Percentiles rank a stretch among this genome's conserved stretches.
These are phyloP conservation scores for Dipsacomyces acuminosporus DNA, from an alignment of 371 early-diverging fungal genomes.

Conservation along the genomic window DNA sequence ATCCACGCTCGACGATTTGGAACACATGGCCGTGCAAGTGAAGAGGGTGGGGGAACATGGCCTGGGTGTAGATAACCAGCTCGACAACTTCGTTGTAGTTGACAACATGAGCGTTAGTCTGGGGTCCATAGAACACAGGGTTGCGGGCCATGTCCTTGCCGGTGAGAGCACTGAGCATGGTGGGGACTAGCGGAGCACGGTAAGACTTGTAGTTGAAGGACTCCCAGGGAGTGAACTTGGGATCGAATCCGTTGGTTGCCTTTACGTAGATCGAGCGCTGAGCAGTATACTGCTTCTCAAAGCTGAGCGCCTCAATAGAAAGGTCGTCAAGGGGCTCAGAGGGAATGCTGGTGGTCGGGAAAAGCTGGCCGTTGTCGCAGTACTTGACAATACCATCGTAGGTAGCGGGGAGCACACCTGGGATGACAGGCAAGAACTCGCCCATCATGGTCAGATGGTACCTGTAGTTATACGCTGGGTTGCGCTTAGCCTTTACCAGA, in stretches of 20 bases:
- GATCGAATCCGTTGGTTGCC: background rate
- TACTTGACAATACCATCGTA: background rate
- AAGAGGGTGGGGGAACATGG: conserved; percentile 61
- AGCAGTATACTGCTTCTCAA: background rate
- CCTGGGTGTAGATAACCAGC: conserved; percentile 59
- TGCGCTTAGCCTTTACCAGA: conserved; percentile 62
- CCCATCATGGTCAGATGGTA: conserved; percentile 52
- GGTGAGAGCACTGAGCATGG: conserved; percentile 57
- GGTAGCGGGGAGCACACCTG: conserved; percentile 56
- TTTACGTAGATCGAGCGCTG: background rate
- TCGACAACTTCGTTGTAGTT: conserved; percentile 27
- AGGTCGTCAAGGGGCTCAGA: background rate
- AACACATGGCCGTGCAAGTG: conserved; percentile 73
- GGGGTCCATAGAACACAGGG: conserved; percentile 58
- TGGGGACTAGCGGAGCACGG: conserved; percentile 56
- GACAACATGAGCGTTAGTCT: conserved; percentile 43
- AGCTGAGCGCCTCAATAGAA: background rate
- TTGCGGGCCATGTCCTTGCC: conserved; percentile 52
- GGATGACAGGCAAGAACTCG: conserved; percentile 55
- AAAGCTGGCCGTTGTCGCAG: background rate
- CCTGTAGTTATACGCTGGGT: conserved; percentile 57
- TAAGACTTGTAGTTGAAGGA: conserved; percentile 66
- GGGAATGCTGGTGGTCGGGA: background rate
- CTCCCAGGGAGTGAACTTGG: conserved; percentile 44
- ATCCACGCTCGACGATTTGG: conserved; percentile 54